Conservation (phyloP, 257 asterid species). For the Euphrasia confusa region DNA sequence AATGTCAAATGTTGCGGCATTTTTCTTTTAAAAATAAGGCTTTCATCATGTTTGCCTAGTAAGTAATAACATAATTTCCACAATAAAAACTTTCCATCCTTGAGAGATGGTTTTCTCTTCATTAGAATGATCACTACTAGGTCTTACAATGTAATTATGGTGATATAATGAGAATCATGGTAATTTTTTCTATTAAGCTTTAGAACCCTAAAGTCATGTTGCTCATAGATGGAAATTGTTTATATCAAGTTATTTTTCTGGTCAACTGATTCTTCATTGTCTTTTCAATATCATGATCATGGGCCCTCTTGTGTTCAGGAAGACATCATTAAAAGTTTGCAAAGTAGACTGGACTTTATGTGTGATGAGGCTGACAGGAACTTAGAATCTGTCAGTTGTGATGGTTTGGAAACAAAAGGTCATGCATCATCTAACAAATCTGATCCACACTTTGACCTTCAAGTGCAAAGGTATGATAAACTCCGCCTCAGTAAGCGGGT, state of each 20-base stretch:
- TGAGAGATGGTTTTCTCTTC: constrained; percentile 6
- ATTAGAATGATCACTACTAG: constrained; percentile 8
- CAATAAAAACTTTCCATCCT: background rate
- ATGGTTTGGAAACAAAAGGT: constrained; percentile 33
- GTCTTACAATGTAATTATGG: constrained; percentile 17
- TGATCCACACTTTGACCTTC: constrained; percentile 46
- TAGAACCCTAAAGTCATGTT: constrained; percentile 7
- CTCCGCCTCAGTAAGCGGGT: constrained; percentile 15
- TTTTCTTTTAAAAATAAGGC: background rate
- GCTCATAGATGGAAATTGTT: constrained; percentile 14
- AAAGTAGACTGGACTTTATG: constrained; percentile 74
- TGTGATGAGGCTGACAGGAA: constrained; percentile 76
- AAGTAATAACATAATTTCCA: background rate
- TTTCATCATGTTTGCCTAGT: constrained; percentile 10
- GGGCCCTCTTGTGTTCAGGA: constrained; percentile 46
- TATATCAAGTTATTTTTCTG: constrained; percentile 20
- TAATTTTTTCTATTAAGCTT: constrained; percentile 10
- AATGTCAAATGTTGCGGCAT: background rate
- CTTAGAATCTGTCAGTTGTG: constrained; percentile 34
- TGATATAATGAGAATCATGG: constrained; percentile 1
- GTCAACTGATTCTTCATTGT: constrained; percentile 1
- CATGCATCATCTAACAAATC: constrained; percentile 34
- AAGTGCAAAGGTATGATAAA: constrained; percentile 45
- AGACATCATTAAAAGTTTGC: constrained; percentile 80
- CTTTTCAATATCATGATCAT: constrained; percentile 21